Evolutionary conservation across 768 basidiomycete genomes (phyloP).

Genomic region (Xanthoconium stramineum): DNA sequence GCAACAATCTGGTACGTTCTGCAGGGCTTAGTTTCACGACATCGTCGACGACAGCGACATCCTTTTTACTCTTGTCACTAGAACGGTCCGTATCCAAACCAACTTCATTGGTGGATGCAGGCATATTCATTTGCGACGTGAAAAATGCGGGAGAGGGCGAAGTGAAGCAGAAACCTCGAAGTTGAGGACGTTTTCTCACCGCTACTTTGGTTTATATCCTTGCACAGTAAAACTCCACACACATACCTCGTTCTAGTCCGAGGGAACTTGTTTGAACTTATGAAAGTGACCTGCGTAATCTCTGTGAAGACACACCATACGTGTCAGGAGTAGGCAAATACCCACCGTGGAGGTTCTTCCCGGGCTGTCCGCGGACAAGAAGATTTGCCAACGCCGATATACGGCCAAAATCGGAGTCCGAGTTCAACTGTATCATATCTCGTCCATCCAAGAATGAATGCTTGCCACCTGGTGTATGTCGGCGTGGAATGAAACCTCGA

Average conservation of each 20-base stretch:
- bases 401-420: no score
- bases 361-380: not conserved
- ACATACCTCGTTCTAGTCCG: not conserved
- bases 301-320: not conserved
- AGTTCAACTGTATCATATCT: no score
- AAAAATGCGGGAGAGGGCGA: constrained; percentile 1
- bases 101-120: not conserved
- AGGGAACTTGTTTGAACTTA: not conserved
- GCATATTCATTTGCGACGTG: constrained; percentile 8
- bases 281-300: not conserved
- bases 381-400: not conserved
- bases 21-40: constrained; percentile 5
- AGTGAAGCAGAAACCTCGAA: not conserved
- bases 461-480: no score
- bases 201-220: not conserved
- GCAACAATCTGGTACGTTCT: constrained; percentile 29
- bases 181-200: not conserved
- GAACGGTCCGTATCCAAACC: not conserved
- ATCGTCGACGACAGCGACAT: not conserved
- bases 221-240: not conserved
- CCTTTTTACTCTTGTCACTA: no score
- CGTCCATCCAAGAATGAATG: not conserved
- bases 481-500: no score
- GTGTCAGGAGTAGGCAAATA: not conserved
- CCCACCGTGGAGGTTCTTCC: not conserved